These are phyloP conservation scores for Podaxis rugospora DNA, from an alignment of 768 basidiomycete genomes.

Conservation along the genomic window DNA sequence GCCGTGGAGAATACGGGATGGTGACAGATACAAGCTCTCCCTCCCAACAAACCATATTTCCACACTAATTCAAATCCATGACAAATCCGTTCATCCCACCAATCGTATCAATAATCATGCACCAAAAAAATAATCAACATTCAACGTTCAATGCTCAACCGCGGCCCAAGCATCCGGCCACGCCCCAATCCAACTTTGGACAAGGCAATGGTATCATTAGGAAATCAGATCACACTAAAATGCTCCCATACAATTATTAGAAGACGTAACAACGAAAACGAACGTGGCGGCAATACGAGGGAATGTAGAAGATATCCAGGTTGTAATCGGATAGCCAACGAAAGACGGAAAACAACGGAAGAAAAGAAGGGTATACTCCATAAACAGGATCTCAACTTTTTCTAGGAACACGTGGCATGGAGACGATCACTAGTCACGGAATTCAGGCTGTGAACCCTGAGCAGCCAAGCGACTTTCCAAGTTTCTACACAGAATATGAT, in stretches of 20 bases:
- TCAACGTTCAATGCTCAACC: not conserved
- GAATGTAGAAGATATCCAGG: conserved; percentile 4
- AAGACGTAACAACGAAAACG: conserved; percentile 3
- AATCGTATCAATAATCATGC: not conserved
- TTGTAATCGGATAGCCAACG: conserved; percentile 8
- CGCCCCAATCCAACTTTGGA: not conserved
- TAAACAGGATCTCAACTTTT: conserved; percentile 1
- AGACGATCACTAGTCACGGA: conserved; percentile 52
- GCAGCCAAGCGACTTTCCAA: conserved; percentile 88
- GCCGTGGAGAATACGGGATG: not conserved
- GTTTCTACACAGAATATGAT: conserved; percentile 46
- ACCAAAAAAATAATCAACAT: not conserved
- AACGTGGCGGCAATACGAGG: conserved; percentile 7
- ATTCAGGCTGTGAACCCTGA: conserved; percentile 79
- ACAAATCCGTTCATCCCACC: conserved; percentile 1
- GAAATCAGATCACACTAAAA: conserved; percentile 5
- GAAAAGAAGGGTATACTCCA: conserved; percentile 21
- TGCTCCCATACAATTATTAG: conserved; percentile 3
- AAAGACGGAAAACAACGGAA: conserved; percentile 15
- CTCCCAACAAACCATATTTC: not conserved
- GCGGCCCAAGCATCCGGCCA: not conserved
- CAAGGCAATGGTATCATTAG: conserved; percentile 9
- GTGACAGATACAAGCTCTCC: not conserved
- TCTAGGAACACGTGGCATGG: conserved; percentile 3
- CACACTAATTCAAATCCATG: not conserved